Evolutionary conservation across 495 filamentous ascomycete species (phyloP), one percentile per base, ranked within the genome.

Genomic region (Friedmanniomyces endolithicus): DNA sequence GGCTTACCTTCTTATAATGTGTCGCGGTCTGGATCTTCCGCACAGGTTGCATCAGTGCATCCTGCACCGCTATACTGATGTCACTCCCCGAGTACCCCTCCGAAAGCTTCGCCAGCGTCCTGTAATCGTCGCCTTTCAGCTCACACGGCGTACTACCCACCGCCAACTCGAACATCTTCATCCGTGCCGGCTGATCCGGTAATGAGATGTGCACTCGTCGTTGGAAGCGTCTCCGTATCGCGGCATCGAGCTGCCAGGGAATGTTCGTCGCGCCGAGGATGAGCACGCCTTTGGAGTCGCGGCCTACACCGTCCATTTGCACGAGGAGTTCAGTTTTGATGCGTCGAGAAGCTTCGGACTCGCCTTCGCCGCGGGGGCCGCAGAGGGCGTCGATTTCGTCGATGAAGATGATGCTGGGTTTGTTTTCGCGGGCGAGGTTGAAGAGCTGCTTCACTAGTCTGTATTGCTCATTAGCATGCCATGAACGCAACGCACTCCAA

Each of bases 271-370:
- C 92, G 49, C 94, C 92, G 11, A 99, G 78, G 40, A 99, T 94
- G 33, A 99, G 75, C 11, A 99, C 90, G 37, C 90, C 94, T 63
- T 83, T 88, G 51, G 82, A 87, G 70, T 96, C 92, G 39, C 88
- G 88, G 40, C 94, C 94, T 3, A 99, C 92, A 69, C 92, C 92
- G 63, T 99, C 92, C 92, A 99, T 99, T 66, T 99, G 92, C 14
- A 99, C 94, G 19, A 99, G 78, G 68, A 99, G 80, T 68, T 99
- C 92, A 16, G 92, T 99, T 68, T 99, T 99, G 72, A 99, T 97
- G 61, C 92, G 84, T 51, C 92, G 81, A 24, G 89, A 95, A 1
- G 92, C 92, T 75, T 99, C 92, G 1, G 87, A 94, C 71, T 99
- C 92, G 64, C 92, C 92, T 75, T 99, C 92, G 56, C 94, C 94